Evolutionary conservation across 768 basidiomycete species (phyloP), one percentile per base, ranked within the genome.

Genomic region (Sutorius australiensis): DNA sequence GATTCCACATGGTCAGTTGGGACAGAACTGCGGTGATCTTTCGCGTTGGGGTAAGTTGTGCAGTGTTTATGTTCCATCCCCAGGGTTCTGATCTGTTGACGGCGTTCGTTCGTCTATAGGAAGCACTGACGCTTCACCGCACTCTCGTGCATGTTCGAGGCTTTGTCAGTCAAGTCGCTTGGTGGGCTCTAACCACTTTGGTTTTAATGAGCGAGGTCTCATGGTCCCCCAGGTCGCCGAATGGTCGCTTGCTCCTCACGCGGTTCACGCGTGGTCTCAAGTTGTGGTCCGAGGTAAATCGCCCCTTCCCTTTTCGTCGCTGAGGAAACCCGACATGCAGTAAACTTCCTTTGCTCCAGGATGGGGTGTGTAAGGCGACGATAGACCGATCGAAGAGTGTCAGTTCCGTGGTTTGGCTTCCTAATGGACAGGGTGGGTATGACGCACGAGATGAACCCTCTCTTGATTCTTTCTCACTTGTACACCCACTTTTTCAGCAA

Each of bases 121-220:
- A 75, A 39, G 61, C 66, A 3, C 72, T 77, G 52, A 64, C 65
- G 1, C 67, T 64, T 9, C 76, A 79, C 54, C 73, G 77, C 14
- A 70, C 74, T 12, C 72, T 80, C 3, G 76, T 77, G 2, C 80
- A 80, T 31, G 77, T 77, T 3, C 68, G 70, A 32, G 79, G 77
- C 21, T 82, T 81, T 57, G 73, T 80, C 51, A 74, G 75, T 39
- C 80, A 81, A 63, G 81, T 81, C 2, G 77, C 78, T 12, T 81
- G 81, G 78, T 75, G 38, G 58, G 12, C 32, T 31, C 0, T 5
- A 11, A 24, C 24, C 24, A 24, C 4, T 30, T 10, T 28, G 0
- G n/a, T 39, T 16, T 32, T 16, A 3, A 10, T 10, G 6, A 16
- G 19, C n/a, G n/a, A 21, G 7, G 34, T 45, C 16, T 51, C 14